phyloP scores from a whole-genome alignment of 2,329 filamentous ascomycete genomes.

The Venturia pyrina region DNA sequence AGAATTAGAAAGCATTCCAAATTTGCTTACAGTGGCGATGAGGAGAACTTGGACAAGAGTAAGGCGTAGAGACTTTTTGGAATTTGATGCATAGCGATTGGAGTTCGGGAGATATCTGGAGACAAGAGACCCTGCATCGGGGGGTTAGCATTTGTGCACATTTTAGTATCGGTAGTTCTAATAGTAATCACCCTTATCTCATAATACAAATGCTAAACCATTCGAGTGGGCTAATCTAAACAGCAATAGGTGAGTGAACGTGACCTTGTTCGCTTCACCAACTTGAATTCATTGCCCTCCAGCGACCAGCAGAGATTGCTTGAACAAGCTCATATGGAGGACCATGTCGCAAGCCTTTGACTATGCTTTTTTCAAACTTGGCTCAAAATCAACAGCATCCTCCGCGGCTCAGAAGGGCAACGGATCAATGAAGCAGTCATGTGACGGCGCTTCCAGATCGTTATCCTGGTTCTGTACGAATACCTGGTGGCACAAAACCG shows the following conservation, averaged over 20 bases:
- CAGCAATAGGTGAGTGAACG: too few relatives aligned
- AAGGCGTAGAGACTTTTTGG: background rate
- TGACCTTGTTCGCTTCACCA: too few relatives aligned
- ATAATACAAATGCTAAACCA: too few relatives aligned
- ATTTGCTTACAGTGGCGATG: constrained; percentile 58
- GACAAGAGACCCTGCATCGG: background rate
- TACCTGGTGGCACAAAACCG: background rate
- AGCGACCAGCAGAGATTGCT: too few relatives aligned
- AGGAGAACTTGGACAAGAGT: constrained; percentile 27
- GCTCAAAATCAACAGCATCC: too few relatives aligned
- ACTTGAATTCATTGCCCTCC: too few relatives aligned
- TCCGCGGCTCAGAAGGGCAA: background rate
- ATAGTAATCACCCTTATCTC: background rate
- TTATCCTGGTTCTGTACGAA: background rate
- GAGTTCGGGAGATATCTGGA: background rate
- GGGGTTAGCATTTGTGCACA: background rate
- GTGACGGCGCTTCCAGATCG: background rate
- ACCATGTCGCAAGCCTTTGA: too few relatives aligned
- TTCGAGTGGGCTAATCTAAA: background rate
- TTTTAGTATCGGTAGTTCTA: background rate
- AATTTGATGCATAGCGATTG: background rate
- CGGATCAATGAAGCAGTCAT: background rate
- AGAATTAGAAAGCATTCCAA: constrained; percentile 57
- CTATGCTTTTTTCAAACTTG: too few relatives aligned
- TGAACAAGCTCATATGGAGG: too few relatives aligned